Percentiles rank a stretch among this genome's conserved stretches.
These are phyloP conservation scores for Leccinum uliginosum DNA, from an alignment of 768 basidiomycete species.

Conservation along the genomic window DNA sequence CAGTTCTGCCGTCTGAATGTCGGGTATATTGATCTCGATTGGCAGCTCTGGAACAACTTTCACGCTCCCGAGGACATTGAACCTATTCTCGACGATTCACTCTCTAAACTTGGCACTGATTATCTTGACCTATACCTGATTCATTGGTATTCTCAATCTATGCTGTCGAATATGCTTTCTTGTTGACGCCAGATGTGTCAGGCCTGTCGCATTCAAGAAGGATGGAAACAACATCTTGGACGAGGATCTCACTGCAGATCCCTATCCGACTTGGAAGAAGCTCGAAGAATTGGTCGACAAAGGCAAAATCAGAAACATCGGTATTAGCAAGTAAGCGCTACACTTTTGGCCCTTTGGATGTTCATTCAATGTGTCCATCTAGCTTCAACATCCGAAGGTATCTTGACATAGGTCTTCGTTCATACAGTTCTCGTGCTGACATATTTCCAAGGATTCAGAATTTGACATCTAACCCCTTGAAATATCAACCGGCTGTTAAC, in stretches of 20 bases:
- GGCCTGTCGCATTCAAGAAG: constrained; percentile 67
- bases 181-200: constrained; percentile 18
- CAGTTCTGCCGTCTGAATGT: not conserved
- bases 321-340: constrained; percentile 67
- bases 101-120: constrained; percentile 54
- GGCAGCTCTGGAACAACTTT: constrained; percentile 70
- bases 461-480: constrained; percentile 56
- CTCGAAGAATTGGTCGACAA: constrained; percentile 74
- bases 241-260: constrained; percentile 56
- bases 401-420: not conserved
- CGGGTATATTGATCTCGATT: not conserved
- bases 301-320: constrained; percentile 76
- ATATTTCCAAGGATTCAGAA: constrained; percentile 45
- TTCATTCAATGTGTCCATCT: not conserved
- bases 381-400: constrained; percentile 60
- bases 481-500: constrained; percentile 63
- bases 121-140: constrained; percentile 82
- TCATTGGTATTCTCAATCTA: constrained; percentile 51
- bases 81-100: constrained; percentile 59
- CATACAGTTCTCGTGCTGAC: not conserved
- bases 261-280: constrained; percentile 77
- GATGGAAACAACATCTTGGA: constrained; percentile 46
- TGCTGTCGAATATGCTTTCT: not conserved
- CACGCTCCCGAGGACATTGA: constrained; percentile 74
- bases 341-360: not conserved